Evolutionary conservation across 495 filamentous ascomycete genomes (phyloP).

Genomic region (Aeminium ludgeri): DNA sequence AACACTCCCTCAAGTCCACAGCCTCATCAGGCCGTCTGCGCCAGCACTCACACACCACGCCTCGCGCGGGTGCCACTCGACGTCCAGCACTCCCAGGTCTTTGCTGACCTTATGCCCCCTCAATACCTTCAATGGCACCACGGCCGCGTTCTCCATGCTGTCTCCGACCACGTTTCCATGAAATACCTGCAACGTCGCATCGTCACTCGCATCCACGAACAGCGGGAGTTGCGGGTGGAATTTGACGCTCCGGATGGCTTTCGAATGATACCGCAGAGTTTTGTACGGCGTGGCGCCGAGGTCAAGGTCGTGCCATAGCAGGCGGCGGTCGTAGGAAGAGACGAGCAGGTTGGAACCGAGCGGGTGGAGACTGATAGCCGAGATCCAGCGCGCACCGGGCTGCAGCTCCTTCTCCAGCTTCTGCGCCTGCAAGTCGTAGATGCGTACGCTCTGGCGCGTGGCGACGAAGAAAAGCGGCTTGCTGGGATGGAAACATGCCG

Average conservation of each 20-base stretch:
- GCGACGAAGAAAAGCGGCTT: slow-evolving; percentile 90
- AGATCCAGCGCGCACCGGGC: slow-evolving; percentile 90
- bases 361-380: slow-evolving; percentile 80
- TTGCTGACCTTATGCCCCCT: slow-evolving; percentile 66
- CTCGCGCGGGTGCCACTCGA: slow-evolving; percentile 86
- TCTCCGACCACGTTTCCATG: slow-evolving; percentile 89
- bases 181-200: slow-evolving; percentile 87
- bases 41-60: slow-evolving; percentile 89
- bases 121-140: slow-evolving; percentile 89
- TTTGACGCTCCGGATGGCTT: slow-evolving; percentile 73
- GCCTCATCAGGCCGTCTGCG: slow-evolving; percentile 74
- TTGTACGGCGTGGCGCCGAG: slow-evolving; percentile 82
- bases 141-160: slow-evolving; percentile 84
- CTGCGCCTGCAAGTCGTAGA: slow-evolving; percentile 80
- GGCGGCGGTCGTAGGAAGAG: slow-evolving; percentile 78
- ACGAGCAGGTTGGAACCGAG: slow-evolving; percentile 86
- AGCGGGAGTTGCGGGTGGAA: slow-evolving; percentile 70
- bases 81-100: slow-evolving; percentile 76
- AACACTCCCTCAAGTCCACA: slow-evolving; percentile 48
- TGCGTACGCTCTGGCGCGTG: slow-evolving; percentile 77
- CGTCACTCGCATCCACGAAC: slow-evolving; percentile 85
- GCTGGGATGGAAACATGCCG: slow-evolving; percentile 82
- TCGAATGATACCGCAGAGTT: slow-evolving; percentile 79
- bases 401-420: slow-evolving; percentile 79
- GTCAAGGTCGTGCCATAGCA: slow-evolving; percentile 95